These are phyloP conservation scores for Diaporthe sp. DNA, from an alignment of 2,329 filamentous ascomycete genomes.

Conservation along the genomic window DNA sequence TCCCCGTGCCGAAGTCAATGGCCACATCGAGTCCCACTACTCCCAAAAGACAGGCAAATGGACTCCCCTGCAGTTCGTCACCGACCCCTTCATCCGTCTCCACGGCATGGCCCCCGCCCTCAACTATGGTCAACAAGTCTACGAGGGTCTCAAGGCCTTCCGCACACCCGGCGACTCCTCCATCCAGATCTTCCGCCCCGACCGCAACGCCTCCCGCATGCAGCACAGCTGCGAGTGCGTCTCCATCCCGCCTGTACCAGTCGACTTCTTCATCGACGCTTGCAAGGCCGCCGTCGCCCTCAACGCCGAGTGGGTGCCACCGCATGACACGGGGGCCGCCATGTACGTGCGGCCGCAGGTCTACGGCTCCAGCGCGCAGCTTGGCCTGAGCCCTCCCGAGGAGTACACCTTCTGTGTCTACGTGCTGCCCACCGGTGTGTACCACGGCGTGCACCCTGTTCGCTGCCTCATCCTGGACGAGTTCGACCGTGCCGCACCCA, in stretches of 20 bases:
- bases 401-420: constrained; percentile 94
- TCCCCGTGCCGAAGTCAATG: constrained; percentile 76
- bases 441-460: constrained; percentile 92
- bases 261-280: constrained; percentile 79
- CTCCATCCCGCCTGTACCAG: constrained; percentile 84
- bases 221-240: constrained; percentile 87
- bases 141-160: constrained; percentile 98
- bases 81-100: constrained; percentile 86
- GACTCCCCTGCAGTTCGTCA: constrained; percentile 82
- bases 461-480: constrained; percentile 89
- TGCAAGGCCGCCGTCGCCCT: constrained; percentile 85
- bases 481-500: constrained; percentile 93
- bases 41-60: constrained; percentile 80
- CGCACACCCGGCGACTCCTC: constrained; percentile 75
- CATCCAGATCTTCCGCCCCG: constrained; percentile 90
- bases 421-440: constrained; percentile 92
- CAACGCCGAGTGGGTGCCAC: constrained; percentile 93
- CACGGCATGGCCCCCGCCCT: constrained; percentile 96
- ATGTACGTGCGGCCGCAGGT: constrained; percentile 94
- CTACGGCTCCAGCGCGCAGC: constrained; percentile 88
- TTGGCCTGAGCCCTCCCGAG: constrained; percentile 87
- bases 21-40: constrained; percentile 92
- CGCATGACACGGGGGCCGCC: constrained; percentile 87
- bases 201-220: constrained; percentile 86
- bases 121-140: constrained; percentile 98